Conservation (phyloP, 2,329 filamentous ascomycete genomes). For the Pyrenophora teres region DNA sequence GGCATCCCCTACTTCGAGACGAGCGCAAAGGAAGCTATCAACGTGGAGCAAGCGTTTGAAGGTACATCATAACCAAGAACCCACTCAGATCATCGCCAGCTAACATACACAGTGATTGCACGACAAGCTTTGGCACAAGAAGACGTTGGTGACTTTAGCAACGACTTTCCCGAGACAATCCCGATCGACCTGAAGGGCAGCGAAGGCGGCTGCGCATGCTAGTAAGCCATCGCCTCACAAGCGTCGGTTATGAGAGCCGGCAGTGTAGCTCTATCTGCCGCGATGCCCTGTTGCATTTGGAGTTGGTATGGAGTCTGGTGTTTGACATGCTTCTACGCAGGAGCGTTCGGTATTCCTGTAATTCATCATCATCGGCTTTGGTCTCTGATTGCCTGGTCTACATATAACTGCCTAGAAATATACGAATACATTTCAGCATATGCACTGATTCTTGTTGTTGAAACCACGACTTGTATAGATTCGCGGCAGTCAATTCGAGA, state of each 20-base stretch:
- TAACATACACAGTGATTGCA: constrained; percentile 74
- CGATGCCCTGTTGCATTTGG: constrained; percentile 17
- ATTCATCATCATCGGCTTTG: constrained; percentile 13
- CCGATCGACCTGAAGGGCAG: constrained; percentile 97
- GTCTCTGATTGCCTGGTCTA: constrained; percentile 12
- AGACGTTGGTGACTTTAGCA: constrained; percentile 96
- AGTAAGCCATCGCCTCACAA: constrained; percentile 15
- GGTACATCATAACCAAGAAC: constrained; percentile 46
- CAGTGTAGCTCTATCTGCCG: constrained; percentile 4
- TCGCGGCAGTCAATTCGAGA: neutral
- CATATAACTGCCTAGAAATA: constrained; percentile 20
- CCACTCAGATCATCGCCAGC: neutral
- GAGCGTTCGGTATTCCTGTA: constrained; percentile 20
- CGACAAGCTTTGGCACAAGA: constrained; percentile 94
- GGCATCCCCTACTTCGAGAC: constrained; percentile 99
- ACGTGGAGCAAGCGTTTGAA: constrained; percentile 86
- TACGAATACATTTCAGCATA: constrained; percentile 2
- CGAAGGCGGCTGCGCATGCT: constrained; percentile 91
- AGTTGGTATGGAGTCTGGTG: constrained; percentile 38
- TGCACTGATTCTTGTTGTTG: no score
- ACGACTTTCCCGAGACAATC: constrained; percentile 96
- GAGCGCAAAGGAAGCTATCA: constrained; percentile 97
- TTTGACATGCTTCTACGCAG: constrained; percentile 25
- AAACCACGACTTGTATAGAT: neutral
- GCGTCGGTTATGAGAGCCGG: constrained; percentile 7